These are phyloP conservation scores for Trichoderma pleuroti DNA, from an alignment of 2,329 filamentous ascomycete species.

Conservation along the genomic window DNA sequence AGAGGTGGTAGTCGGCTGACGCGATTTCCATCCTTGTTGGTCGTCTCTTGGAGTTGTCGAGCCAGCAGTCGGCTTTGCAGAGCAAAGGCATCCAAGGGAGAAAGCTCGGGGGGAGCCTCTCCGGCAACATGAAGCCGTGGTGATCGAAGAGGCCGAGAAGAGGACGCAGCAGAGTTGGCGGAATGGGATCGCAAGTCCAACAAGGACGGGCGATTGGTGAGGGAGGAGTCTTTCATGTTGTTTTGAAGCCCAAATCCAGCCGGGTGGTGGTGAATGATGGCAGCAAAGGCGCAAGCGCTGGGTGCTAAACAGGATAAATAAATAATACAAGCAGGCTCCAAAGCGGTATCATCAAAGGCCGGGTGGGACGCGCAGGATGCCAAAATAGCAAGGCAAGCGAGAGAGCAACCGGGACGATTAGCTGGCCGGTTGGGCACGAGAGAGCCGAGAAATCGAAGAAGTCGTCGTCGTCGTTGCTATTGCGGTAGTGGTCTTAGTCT, in stretches of 20 bases:
- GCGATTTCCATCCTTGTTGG: slow-evolving; percentile 64
- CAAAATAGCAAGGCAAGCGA: not conserved
- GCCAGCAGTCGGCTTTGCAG: slow-evolving; percentile 85
- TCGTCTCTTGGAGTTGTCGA: slow-evolving; percentile 77
- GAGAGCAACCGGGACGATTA: not conserved
- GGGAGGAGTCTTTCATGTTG: slow-evolving; percentile 28
- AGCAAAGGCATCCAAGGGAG: slow-evolving; percentile 92
- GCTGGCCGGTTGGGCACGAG: not conserved
- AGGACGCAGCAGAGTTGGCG: slow-evolving; percentile 44
- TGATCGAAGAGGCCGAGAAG: slow-evolving; percentile 59
- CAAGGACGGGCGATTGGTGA: slow-evolving; percentile 55
- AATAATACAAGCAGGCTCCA: slow-evolving; percentile 2
- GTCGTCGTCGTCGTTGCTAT: not conserved
- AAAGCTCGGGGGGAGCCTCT: slow-evolving; percentile 82
- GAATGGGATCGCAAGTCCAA: slow-evolving; percentile 60
- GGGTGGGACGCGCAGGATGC: not conserved
- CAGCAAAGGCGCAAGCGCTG: slow-evolving; percentile 13
- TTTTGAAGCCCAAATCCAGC: slow-evolving; percentile 6
- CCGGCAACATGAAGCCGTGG: slow-evolving; percentile 74
- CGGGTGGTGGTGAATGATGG: not conserved
- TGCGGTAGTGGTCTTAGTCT: not conserved
- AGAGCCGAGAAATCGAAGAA: not conserved
- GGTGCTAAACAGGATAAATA: slow-evolving; percentile 14
- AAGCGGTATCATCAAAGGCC: slow-evolving; percentile 9
- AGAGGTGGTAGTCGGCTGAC: slow-evolving; percentile 83